Conservation (phyloP, 371 early-diverging fungal species). For the Actinomucor elegans region DNA sequence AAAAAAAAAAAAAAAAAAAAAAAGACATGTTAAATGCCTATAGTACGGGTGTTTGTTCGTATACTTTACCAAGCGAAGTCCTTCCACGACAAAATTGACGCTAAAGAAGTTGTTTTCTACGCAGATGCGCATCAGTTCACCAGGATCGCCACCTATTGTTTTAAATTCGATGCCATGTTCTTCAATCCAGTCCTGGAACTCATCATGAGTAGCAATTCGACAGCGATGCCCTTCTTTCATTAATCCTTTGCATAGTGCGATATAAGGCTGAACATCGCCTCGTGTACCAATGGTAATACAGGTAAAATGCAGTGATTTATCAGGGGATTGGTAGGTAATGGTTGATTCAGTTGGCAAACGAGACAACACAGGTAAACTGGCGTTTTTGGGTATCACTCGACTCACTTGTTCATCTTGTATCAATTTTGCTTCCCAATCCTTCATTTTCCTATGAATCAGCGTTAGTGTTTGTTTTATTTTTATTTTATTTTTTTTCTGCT, state of each 20-base stretch:
- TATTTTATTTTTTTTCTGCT: too few relatives aligned
- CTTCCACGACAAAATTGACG: slow-evolving; percentile 69
- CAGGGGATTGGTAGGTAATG: slow-evolving; percentile 26
- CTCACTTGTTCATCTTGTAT: slow-evolving; percentile 21
- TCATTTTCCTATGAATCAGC: slow-evolving; percentile 17
- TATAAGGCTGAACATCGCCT: slow-evolving; percentile 87
- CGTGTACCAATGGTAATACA: slow-evolving; percentile 84
- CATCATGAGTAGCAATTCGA: slow-evolving; percentile 76
- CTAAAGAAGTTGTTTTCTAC: slow-evolving; percentile 80
- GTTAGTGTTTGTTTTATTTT: too few relatives aligned
- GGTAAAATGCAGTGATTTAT: slow-evolving; percentile 68
- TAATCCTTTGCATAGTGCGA: slow-evolving; percentile 77
- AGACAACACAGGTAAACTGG: slow-evolving; percentile 22
- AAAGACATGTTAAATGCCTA: neutral
- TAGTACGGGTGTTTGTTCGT: neutral
- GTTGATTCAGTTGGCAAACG: slow-evolving; percentile 15
- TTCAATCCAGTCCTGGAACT: slow-evolving; percentile 77
- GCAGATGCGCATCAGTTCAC: slow-evolving; percentile 71
- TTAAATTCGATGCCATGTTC: slow-evolving; percentile 76
- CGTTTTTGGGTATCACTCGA: slow-evolving; percentile 10
- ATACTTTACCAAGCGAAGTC: slow-evolving; percentile 45
- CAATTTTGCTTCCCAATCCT: slow-evolving; percentile 34
- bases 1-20: neutral
- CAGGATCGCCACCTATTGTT: slow-evolving; percentile 71
- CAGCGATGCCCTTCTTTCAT: slow-evolving; percentile 73